These are phyloP conservation scores for Trichoderma guizhouense DNA, from an alignment of 2,329 filamentous ascomycete genomes.

Conservation along the genomic window DNA sequence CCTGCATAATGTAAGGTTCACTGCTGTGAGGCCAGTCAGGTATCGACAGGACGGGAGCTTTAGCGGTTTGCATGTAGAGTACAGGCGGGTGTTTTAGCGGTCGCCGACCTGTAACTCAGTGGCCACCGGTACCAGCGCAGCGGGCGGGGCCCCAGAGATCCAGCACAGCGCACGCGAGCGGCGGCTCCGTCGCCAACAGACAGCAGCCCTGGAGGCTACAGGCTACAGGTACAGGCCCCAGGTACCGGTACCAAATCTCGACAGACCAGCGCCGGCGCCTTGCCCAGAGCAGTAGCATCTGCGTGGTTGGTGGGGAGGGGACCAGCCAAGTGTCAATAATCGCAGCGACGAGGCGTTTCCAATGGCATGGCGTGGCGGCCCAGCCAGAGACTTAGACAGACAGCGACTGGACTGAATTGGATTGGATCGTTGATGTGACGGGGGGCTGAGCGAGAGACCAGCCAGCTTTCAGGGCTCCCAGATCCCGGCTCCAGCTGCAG, in stretches of 20 bases:
- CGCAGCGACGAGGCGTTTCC: background rate
- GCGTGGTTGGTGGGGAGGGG: conserved; percentile 18
- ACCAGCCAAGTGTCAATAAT: background rate
- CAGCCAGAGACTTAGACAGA: background rate
- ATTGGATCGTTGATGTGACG: background rate
- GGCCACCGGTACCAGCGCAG: background rate
- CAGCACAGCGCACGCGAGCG: conserved; percentile 17
- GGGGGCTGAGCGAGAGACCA: background rate
- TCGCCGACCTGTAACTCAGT: background rate
- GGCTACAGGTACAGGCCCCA: background rate
- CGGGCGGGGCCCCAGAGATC: conserved; percentile 14
- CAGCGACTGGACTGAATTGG: background rate
- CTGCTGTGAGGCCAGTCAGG: background rate
- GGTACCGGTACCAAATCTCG: background rate
- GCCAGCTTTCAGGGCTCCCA: background rate
- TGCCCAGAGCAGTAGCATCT: conserved; percentile 18
- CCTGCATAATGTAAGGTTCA: background rate
- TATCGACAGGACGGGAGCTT: background rate
- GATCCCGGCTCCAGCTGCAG: background rate
- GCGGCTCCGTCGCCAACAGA: background rate
- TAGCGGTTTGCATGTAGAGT: background rate
- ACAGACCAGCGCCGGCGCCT: conserved; percentile 10
- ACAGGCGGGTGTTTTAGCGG: background rate
- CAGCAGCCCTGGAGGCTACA: too few species aligned
- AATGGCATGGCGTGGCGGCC: conserved; percentile 8